Evolutionary conservation across 2,329 filamentous ascomycete genomes (phyloP).

Genomic region (Neopestalotiopsis rosae): DNA sequence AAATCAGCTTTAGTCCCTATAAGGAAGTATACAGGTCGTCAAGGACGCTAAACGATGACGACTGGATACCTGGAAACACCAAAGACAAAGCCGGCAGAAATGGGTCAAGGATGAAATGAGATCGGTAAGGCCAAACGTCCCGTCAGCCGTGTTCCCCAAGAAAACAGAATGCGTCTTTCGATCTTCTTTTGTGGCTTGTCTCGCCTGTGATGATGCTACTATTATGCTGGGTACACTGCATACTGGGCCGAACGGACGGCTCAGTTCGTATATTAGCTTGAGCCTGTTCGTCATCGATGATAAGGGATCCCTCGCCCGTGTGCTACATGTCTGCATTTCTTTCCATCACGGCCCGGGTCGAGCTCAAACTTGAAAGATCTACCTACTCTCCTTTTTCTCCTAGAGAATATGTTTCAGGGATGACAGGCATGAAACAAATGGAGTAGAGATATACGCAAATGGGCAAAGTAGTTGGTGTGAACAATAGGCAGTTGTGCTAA

Average conservation of each 20-base stretch:
- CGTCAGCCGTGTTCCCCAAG: background rate
- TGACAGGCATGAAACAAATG: background rate
- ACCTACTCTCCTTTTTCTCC: background rate
- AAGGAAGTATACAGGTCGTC: background rate
- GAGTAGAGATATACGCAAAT: background rate
- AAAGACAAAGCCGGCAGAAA: background rate
- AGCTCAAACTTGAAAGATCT: background rate
- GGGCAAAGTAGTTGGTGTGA: background rate
- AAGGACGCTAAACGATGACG: background rate
- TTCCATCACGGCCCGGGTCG: background rate
- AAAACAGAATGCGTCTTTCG: background rate
- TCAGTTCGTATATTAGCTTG: background rate
- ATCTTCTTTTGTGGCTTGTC: background rate
- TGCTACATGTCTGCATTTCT: background rate
- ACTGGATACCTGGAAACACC: background rate
- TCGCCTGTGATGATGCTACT: background rate
- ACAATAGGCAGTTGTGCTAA: background rate
- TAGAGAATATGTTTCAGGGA: background rate
- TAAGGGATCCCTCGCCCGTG: background rate
- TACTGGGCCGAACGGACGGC: background rate
- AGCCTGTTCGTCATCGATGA: background rate
- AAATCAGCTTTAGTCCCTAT: background rate
- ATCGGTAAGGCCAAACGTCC: background rate
- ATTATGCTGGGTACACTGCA: background rate
- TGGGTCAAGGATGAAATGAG: background rate